Evolutionary conservation across 2,329 filamentous ascomycete species (phyloP), one percentile per base, ranked within the genome.

Genomic region (Thelonectria blattea): DNA sequence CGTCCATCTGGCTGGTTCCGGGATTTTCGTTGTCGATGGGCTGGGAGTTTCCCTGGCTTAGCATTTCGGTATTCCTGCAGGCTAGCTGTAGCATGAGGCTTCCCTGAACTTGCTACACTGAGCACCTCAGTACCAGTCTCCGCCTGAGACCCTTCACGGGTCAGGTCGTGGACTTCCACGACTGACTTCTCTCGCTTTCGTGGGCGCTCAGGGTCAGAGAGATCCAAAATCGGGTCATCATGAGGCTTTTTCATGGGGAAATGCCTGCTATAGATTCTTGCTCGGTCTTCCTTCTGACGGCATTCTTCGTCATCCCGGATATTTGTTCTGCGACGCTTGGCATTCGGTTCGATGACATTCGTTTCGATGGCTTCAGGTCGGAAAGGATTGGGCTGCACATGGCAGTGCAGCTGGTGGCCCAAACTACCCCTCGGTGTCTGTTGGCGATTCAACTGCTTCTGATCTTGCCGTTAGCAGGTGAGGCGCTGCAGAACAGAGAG

Each of bases 401-500:
- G 14, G 11, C 20, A 30, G 9, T 30, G 22, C 8, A 20, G 11
- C 37, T 32, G 37, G 42, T 37, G 54, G 42, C 53, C 61, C 47
- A 72, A 47, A n/a, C 68, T 68, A 45, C 71, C 68, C 46, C 55
- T 43, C 14, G 70, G 67, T 43, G 32, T 63, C 18, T 57, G 65
- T 20, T 27, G 24, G 27, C 58, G 56, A 42, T 74, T 73, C 51
- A 72, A 58, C 11, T 20, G 32, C 62, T 53, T 72, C 71, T 74
- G 47, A 24, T 58, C 42, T 20, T 32, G 17, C 32, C 27, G 58
- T 67, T 22, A 71, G 63, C 45, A 52, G 46, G 39, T 32, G 27
- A 51, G 24, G 15, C 27, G 17, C 47, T 15, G 37, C 43, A 34
- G 15, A 32, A 46, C 37, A 39, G 12, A 22, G 41, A 43, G 17